Evolutionary conservation across 202 grass and related monocot genomes (phyloP).

Genomic region (Setaria italica): DNA sequence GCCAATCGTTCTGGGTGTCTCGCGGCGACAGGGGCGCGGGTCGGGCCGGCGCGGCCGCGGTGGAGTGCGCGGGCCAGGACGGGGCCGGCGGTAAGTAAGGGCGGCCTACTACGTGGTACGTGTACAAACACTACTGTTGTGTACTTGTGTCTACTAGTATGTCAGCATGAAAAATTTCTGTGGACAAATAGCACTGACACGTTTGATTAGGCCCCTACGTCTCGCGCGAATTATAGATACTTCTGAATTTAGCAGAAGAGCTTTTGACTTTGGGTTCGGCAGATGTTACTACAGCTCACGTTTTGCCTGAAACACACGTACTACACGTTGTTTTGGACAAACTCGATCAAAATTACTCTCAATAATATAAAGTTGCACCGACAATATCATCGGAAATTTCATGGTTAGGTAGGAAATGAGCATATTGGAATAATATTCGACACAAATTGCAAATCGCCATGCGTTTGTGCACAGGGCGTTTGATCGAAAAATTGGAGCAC

Average conservation of each 20-base stretch:
- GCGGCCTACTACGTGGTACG: not conserved
- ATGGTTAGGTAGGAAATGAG: too few relatives aligned
- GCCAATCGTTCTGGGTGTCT: not conserved
- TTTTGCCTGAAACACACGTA: not conserved
- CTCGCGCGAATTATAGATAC: too few relatives aligned
- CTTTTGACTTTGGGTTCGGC: too few relatives aligned
- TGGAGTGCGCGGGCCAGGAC: not conserved
- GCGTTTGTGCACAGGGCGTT: too few relatives aligned
- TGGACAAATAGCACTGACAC: not conserved
- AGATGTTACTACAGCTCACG: too few relatives aligned
- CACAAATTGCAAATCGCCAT: too few relatives aligned
- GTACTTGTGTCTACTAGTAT: not conserved
- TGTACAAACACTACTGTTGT: not conserved
- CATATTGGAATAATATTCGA: too few relatives aligned
- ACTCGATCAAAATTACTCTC: not conserved
- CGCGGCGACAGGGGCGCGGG: constrained; percentile 20
- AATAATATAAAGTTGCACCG: not conserved
- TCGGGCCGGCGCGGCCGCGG: constrained; percentile 24
- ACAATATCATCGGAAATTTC: not conserved
- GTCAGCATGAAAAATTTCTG: not conserved
- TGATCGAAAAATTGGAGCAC: too few relatives aligned
- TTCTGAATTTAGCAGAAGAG: not conserved
- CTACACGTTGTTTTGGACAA: not conserved
- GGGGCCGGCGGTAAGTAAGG: constrained; percentile 20
- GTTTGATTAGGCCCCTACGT: not conserved